Base-by-base conservation (phyloP, 2,329 filamentous ascomycete species). In the Coniella lustricola region DNA sequence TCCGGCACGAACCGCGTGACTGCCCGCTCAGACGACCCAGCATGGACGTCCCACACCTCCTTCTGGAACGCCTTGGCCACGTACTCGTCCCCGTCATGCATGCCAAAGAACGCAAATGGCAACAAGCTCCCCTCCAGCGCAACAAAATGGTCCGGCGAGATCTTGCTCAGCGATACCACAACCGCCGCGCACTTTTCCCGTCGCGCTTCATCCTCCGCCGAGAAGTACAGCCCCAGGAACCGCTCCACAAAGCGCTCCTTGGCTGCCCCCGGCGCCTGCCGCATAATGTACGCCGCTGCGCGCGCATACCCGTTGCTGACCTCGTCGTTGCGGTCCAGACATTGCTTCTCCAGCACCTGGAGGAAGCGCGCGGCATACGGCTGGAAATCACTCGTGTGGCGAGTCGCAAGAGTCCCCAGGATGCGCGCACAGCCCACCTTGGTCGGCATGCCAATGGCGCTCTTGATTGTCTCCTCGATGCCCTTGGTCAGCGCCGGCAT, bases 361-460 rank as follows among this genome's bases (percentile, higher is more conserved):
- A 96, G 72, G 59, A 96, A 90, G 8, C 76, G 73, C 54, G 87
- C 80, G 12, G 87, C 84, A 59, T 90, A 82, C 0, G 87, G 82
- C 33, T 77, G 78, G 64, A 96, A 87, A 25, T 90, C 72, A 33
- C 83, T 76, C 32, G 79, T 81, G 55, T 91, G 86, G 12, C 89
- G 81, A 44, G 90, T 91, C 44, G 88, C 87, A 7, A 98, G 75
- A 1, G 88, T 90, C 7, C 87, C 85, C 29, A 98, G 74, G 2
- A 96, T 83, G 48, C 89, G 81, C 55, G 85, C 87, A 60, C 90
- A 94, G 33, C 90, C 93, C 41, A 97, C 85, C 69, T 97, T 97
- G 0, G 90, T 94, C 2, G 91, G 91, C 67, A 97, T 82, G 1
- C 90, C 91, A 33, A 98, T 82, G 1, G 90, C 87, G 21, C 78